These are phyloP conservation scores for Umbelopsis sp. DNA, from an alignment of 192 early-diverging fungal genomes.

Conservation along the genomic window DNA sequence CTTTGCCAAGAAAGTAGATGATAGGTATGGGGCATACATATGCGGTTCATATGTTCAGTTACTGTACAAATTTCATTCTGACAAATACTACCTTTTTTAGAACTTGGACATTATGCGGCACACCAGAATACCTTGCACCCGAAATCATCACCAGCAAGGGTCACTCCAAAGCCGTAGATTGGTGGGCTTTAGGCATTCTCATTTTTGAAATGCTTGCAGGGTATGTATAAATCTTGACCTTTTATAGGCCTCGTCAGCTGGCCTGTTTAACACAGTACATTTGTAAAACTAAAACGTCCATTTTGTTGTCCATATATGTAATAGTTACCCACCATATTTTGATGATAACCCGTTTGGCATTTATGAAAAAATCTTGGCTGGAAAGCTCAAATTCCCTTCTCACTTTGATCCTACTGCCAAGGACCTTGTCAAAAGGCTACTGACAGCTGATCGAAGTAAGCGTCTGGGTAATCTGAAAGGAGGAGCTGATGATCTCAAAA, in stretches of 20 bases:
- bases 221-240: slow-evolving; percentile 25
- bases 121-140: slow-evolving; percentile 87
- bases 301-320: neutral
- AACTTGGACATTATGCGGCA: slow-evolving; percentile 92
- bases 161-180: slow-evolving; percentile 87
- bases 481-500: slow-evolving; percentile 79
- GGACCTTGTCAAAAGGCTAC: slow-evolving; percentile 73
- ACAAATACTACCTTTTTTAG: slow-evolving; percentile 24
- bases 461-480: slow-evolving; percentile 83
- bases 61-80: neutral
- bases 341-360: slow-evolving; percentile 89
- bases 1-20: slow-evolving; percentile 79
- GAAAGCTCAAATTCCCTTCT: slow-evolving; percentile 72
- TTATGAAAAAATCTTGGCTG: slow-evolving; percentile 86
- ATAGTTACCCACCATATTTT: slow-evolving; percentile 75
- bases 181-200: slow-evolving; percentile 89
- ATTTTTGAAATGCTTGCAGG: slow-evolving; percentile 91
- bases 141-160: slow-evolving; percentile 87
- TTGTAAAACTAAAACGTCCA: too few relatives aligned
- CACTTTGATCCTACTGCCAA: slow-evolving; percentile 71
- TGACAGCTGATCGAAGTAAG: slow-evolving; percentile 79
- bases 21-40: slow-evolving; percentile 14
- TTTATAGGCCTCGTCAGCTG: neutral
- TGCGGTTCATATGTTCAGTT: neutral
- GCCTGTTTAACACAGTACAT: too few relatives aligned